phyloP scores from a whole-genome alignment of 768 basidiomycete species.

The Naganishia onofrii region DNA sequence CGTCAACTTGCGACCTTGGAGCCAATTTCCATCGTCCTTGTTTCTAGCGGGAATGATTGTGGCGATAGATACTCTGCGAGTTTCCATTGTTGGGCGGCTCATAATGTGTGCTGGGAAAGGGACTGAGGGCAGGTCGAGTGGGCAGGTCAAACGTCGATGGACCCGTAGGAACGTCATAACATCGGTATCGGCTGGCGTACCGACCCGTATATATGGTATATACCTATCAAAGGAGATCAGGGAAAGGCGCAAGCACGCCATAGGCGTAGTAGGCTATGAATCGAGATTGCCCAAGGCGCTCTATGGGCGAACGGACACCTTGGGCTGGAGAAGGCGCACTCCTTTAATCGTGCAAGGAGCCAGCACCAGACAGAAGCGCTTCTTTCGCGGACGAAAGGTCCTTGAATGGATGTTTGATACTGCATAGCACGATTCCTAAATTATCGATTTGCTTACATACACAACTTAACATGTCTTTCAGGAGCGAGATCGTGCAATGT shows the following conservation, averaged over 20 bases:
- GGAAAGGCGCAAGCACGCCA: too few species aligned
- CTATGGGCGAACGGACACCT: neutral
- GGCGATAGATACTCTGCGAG: constrained; percentile 13
- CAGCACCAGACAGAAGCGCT: neutral
- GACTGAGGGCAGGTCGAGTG: neutral
- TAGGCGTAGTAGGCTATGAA: neutral
- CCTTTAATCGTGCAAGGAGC: neutral
- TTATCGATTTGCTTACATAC: neutral
- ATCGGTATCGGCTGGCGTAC: neutral
- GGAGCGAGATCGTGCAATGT: neutral
- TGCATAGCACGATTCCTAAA: neutral
- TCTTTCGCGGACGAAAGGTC: neutral
- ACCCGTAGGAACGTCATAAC: too few species aligned
- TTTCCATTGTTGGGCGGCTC: neutral
- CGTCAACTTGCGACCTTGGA: neutral
- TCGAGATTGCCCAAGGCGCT: neutral
- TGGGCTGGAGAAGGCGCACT: neutral
- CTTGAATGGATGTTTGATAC: neutral
- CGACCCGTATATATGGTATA: neutral
- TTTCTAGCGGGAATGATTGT: neutral
- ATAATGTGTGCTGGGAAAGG: neutral
- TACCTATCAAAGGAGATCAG: neutral
- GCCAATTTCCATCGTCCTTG: neutral
- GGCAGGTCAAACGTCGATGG: too few species aligned
- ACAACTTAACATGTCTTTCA: neutral